These are phyloP conservation scores for Penicillium fuscoglaucum DNA, from an alignment of 2,329 filamentous ascomycete genomes.

Conservation along the genomic window DNA sequence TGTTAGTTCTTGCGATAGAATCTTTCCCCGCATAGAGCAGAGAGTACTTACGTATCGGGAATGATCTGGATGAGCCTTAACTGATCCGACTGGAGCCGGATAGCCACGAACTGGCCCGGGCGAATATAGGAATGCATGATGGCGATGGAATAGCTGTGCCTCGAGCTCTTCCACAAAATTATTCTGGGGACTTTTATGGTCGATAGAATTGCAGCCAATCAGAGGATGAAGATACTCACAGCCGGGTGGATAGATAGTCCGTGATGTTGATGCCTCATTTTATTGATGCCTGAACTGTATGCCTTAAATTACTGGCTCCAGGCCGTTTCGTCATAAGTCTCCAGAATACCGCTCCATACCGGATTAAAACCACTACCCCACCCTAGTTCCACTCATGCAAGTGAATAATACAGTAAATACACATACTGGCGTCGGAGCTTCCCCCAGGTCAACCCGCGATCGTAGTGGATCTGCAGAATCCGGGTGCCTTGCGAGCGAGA, in stretches of 20 bases:
- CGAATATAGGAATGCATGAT: slow-evolving; percentile 46
- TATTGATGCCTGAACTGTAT: not conserved
- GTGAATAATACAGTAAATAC: slow-evolving; percentile 5
- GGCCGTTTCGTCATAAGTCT: not conserved
- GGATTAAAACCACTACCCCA: not conserved
- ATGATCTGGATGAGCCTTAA: slow-evolving; percentile 59
- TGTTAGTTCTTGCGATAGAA: slow-evolving; percentile 13
- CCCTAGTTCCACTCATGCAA: not conserved
- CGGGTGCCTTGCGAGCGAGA: slow-evolving; percentile 12
- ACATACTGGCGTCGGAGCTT: slow-evolving; percentile 1
- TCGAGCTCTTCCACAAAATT: slow-evolving; percentile 16
- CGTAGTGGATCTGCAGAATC: slow-evolving; percentile 3
- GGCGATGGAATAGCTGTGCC: slow-evolving; percentile 4
- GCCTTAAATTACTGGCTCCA: not conserved
- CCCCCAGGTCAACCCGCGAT: slow-evolving; percentile 1
- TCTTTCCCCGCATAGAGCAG: slow-evolving; percentile 8
- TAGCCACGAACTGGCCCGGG: slow-evolving; percentile 38
- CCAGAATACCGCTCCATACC: not conserved
- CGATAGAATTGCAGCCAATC: slow-evolving; percentile 15
- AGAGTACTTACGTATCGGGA: slow-evolving; percentile 63
- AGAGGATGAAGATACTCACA: not conserved
- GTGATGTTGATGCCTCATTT: not conserved
- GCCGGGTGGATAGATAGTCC: slow-evolving; percentile 11
- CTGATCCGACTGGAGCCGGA: slow-evolving; percentile 55
- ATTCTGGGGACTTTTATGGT: slow-evolving; percentile 16